Percentiles rank a stretch among this genome's conserved stretches.
Evolutionary conservation across 2,329 filamentous ascomycete species (phyloP).

Genomic region (Hawksworthiomyces lignivorus): DNA sequence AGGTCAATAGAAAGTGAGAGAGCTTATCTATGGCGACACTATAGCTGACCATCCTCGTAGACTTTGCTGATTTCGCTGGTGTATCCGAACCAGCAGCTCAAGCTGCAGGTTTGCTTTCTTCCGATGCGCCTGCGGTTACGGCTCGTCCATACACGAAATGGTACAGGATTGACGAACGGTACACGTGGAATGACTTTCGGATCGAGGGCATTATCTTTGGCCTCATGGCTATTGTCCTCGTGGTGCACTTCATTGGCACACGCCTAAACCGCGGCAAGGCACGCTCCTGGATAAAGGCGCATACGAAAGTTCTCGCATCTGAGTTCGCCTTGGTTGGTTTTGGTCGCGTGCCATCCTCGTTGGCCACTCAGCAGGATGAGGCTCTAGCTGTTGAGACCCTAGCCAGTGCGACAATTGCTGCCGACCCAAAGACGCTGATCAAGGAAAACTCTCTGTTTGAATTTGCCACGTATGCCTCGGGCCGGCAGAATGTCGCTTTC

Average conservation of each 20-base stretch:
- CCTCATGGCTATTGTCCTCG: conserved; percentile 64
- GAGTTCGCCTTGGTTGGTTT: conserved; percentile 90
- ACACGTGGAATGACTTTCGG: conserved; percentile 75
- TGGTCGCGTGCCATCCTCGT: conserved; percentile 38
- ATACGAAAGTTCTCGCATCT: conserved; percentile 61
- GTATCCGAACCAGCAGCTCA: conserved; percentile 58
- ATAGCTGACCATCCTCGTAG: conserved; percentile 33
- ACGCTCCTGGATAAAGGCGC: conserved; percentile 68
- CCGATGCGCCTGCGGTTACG: conserved; percentile 38
- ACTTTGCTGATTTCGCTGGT: conserved; percentile 87
- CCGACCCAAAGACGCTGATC: conserved; percentile 50
- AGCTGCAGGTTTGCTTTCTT: conserved; percentile 31
- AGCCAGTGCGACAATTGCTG: conserved; percentile 24
- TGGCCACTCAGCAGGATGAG: conserved; percentile 37
- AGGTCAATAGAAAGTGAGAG: conserved; percentile 7
- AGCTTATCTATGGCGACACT: too few species aligned
- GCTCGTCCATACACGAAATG: conserved; percentile 76
- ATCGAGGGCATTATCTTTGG: conserved; percentile 76
- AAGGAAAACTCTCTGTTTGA: conserved; percentile 85
- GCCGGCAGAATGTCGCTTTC: conserved; percentile 87
- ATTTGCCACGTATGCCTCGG: conserved; percentile 80
- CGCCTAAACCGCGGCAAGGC: conserved; percentile 73
- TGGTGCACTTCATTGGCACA: conserved; percentile 75
- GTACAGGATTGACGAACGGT: conserved; percentile 94
- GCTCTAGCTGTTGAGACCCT: conserved; percentile 58